These are phyloP conservation scores for Candida nitratophila DNA, from an alignment of 805 yeast species.

Conservation along the genomic window DNA sequence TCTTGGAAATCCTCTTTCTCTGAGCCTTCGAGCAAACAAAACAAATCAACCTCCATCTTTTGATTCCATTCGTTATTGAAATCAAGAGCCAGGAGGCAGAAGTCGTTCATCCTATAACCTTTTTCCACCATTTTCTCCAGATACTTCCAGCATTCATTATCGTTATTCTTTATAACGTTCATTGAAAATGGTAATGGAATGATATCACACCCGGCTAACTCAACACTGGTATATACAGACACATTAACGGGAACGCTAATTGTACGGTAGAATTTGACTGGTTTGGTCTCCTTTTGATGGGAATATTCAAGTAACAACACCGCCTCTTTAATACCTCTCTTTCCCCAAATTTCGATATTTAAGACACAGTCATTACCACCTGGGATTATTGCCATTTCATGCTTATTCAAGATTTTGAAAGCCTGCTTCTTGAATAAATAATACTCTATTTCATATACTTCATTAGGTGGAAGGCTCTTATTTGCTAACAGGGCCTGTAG, in stretches of 20 bases:
- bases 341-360: slow-evolving; percentile 58
- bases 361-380: slow-evolving; percentile 35
- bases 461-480: slow-evolving; percentile 46
- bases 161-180: slow-evolving; percentile 17
- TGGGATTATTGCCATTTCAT: slow-evolving; percentile 31
- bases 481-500: slow-evolving; percentile 45
- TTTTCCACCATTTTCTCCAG: slow-evolving; percentile 20
- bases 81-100: slow-evolving; percentile 63
- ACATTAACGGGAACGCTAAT: slow-evolving; percentile 63
- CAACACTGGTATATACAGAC: slow-evolving; percentile 67
- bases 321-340: slow-evolving; percentile 65
- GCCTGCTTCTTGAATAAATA: slow-evolving; percentile 53
- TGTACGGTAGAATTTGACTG: slow-evolving; percentile 39
- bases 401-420: slow-evolving; percentile 43
- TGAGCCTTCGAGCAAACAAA: slow-evolving; percentile 16
- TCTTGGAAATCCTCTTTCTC: slow-evolving; percentile 16
- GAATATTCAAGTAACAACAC: slow-evolving; percentile 62
- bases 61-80: slow-evolving; percentile 77
- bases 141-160: slow-evolving; percentile 24
- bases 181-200: slow-evolving; percentile 42
- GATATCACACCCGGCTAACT: slow-evolving; percentile 69
- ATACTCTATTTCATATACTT: slow-evolving; percentile 71
- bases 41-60: slow-evolving; percentile 29
- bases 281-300: slow-evolving; percentile 22
- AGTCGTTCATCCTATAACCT: slow-evolving; percentile 36